phyloP scores from a whole-genome alignment of 129 eudicot species.

The Saposhnikovia divaricata region DNA sequence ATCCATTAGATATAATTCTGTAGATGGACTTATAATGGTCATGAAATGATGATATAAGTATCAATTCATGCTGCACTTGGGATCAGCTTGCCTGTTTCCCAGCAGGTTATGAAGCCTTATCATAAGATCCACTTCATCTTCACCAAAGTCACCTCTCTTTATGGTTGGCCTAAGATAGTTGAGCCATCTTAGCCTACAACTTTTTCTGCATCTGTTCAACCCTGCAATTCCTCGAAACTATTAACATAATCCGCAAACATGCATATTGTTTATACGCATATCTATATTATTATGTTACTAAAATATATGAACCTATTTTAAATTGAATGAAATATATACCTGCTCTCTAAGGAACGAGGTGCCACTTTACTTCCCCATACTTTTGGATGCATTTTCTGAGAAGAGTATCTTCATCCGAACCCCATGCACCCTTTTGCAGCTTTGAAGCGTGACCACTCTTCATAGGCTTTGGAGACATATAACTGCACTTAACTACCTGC shows the following conservation, averaged over 20 bases:
- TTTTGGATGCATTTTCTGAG: slow-evolving; percentile 20
- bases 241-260: too few relatives aligned
- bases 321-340: slow-evolving; percentile 4
- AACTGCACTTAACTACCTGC: too few relatives aligned
- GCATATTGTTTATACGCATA: too few relatives aligned
- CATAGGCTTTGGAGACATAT: too few relatives aligned
- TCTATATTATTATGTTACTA: too few relatives aligned
- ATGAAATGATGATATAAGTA: background rate
- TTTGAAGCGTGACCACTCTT: background rate
- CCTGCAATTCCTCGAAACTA: slow-evolving; percentile 6
- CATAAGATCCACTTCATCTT: slow-evolving; percentile 31
- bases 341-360: slow-evolving; percentile 29
- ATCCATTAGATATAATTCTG: too few relatives aligned
- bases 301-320: too few relatives aligned
- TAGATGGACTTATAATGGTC: background rate
- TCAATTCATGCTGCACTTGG: background rate
- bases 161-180: slow-evolving; percentile 26
- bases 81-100: slow-evolving; percentile 26
- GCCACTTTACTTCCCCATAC: slow-evolving; percentile 36
- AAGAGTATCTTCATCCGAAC: slow-evolving; percentile 27
- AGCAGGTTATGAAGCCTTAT: slow-evolving; percentile 26
- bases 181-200: slow-evolving; percentile 27
- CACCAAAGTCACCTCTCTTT: slow-evolving; percentile 18
- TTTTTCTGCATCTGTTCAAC: slow-evolving; percentile 27
- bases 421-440: slow-evolving; percentile 30